Evolutionary conservation across 2,329 filamentous ascomycete species (phyloP).

Genomic region (Xylariaceae sp.): DNA sequence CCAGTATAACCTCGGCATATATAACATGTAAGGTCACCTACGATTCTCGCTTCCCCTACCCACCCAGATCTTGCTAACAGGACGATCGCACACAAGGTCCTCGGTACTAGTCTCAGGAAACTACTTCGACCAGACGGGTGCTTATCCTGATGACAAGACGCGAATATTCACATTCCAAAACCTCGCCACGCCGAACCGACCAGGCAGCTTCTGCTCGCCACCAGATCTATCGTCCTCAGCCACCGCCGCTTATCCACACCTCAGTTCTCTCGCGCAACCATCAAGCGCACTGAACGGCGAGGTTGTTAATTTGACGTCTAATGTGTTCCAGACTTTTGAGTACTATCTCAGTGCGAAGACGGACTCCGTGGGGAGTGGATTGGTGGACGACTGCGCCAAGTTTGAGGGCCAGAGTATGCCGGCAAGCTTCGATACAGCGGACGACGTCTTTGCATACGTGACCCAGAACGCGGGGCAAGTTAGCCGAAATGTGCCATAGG

Average conservation of each 20-base stretch:
- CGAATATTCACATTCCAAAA: constrained; percentile 31
- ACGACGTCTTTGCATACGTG: constrained; percentile 29
- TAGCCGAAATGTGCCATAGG: constrained; percentile 4
- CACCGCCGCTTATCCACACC: neutral
- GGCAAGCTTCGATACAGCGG: constrained; percentile 8
- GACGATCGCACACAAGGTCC: constrained; percentile 23
- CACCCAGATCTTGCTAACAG: neutral
- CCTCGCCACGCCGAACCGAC: constrained; percentile 25
- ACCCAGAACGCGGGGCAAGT: constrained; percentile 28
- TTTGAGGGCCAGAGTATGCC: constrained; percentile 29
- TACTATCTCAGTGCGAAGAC: constrained; percentile 22
- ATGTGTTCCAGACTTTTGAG: constrained; percentile 21
- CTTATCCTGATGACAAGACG: constrained; percentile 22
- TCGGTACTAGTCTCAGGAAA: constrained; percentile 33
- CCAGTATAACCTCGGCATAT: constrained; percentile 32
- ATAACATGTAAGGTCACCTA: constrained; percentile 28
- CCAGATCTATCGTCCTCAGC: constrained; percentile 14
- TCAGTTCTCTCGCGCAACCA: constrained; percentile 5
- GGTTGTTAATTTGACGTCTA: constrained; percentile 25
- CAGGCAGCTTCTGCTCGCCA: constrained; percentile 30
- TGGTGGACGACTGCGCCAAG: constrained; percentile 21
- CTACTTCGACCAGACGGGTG: constrained; percentile 28
- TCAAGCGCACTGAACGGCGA: constrained; percentile 18
- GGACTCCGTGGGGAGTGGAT: constrained; percentile 24
- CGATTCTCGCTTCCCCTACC: neutral